A percentile compares a stretch with the other conserved stretches of the same genome.
Conservation (phyloP, 1,284 basidiomycete genomes). For the Cryptococcus sp. region DNA sequence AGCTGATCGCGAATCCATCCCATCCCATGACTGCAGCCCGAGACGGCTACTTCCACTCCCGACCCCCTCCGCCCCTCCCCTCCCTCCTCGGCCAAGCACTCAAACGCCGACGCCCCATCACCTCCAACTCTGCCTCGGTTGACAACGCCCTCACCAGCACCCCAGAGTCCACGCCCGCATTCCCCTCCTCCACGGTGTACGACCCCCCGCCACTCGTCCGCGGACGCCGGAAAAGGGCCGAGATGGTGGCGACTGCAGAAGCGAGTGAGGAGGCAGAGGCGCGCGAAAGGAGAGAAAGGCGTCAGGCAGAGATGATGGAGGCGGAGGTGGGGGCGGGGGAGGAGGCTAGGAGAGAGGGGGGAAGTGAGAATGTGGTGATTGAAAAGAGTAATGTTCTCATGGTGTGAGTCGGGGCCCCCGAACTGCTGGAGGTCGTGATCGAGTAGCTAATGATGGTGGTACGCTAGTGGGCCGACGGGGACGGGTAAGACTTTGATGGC, state of each 20-base stretch:
- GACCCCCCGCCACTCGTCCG: too few relatives aligned
- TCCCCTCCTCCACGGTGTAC: too few relatives aligned
- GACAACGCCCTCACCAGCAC: too few relatives aligned
- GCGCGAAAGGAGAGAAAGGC: too few relatives aligned
- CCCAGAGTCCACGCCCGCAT: background rate
- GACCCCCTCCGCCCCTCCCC: slow-evolving; percentile 52
- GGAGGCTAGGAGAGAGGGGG: background rate
- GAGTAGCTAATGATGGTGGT: slow-evolving; percentile 4
- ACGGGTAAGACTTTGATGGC: slow-evolving; percentile 82
- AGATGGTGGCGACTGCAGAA: too few relatives aligned
- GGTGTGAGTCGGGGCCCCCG: slow-evolving; percentile 56
- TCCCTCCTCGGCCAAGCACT: slow-evolving; percentile 41
- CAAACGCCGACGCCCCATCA: slow-evolving; percentile 14
- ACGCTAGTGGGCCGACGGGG: slow-evolving; percentile 47
- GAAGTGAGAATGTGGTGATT: slow-evolving; percentile 52
- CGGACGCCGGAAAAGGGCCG: too few relatives aligned
- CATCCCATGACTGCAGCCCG: slow-evolving; percentile 28
- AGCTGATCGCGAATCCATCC: background rate
- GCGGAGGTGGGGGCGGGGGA: background rate
- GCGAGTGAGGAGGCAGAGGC: too few relatives aligned
- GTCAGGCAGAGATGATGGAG: background rate
- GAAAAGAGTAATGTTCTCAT: slow-evolving; percentile 93
- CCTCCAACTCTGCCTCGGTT: too few relatives aligned
- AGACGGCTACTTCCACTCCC: slow-evolving; percentile 48
- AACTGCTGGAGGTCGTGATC: background rate